These are phyloP conservation scores for Rhizopogon vesiculosus DNA, from an alignment of 768 basidiomycete species.

Conservation along the genomic window DNA sequence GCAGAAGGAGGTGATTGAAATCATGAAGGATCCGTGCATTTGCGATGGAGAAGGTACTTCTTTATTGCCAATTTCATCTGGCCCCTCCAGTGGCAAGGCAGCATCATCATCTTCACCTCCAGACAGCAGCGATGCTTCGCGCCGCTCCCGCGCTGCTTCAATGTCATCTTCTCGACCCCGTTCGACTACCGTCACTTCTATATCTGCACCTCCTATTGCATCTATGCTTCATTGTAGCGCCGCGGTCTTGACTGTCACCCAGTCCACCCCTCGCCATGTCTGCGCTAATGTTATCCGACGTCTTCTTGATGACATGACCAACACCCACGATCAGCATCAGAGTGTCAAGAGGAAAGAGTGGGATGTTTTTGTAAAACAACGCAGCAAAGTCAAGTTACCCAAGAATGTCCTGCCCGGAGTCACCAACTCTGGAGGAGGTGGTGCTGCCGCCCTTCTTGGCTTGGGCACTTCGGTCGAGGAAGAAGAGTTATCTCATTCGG, in stretches of 20 bases:
- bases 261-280: conserved; percentile 65
- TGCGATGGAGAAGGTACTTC: conserved; percentile 30
- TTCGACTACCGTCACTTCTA: conserved; percentile 33
- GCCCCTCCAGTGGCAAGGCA: conserved; percentile 7
- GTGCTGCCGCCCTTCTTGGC: conserved; percentile 65
- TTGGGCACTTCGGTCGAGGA: conserved; percentile 58
- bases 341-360: conserved; percentile 67
- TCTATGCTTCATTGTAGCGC: conserved; percentile 17
- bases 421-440: conserved; percentile 29
- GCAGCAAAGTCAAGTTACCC: conserved; percentile 42
- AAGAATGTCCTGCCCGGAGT: conserved; percentile 13
- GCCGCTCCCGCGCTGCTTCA: conserved; percentile 32
- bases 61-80: conserved; percentile 4
- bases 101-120: conserved; percentile 8
- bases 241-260: conserved; percentile 56
- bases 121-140: conserved; percentile 23
- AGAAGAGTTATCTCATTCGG: conserved; percentile 76
- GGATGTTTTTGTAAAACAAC: conserved; percentile 81
- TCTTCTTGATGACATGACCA: conserved; percentile 73
- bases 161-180: conserved; percentile 48
- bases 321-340: conserved; percentile 81
- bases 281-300: conserved; percentile 70
- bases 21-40: conserved; percentile 36
- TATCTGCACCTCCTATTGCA: conserved; percentile 10
- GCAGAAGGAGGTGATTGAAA: conserved; percentile 25